Conservation (phyloP, 2,329 filamentous ascomycete genomes). For the Aspergillus sp. region DNA sequence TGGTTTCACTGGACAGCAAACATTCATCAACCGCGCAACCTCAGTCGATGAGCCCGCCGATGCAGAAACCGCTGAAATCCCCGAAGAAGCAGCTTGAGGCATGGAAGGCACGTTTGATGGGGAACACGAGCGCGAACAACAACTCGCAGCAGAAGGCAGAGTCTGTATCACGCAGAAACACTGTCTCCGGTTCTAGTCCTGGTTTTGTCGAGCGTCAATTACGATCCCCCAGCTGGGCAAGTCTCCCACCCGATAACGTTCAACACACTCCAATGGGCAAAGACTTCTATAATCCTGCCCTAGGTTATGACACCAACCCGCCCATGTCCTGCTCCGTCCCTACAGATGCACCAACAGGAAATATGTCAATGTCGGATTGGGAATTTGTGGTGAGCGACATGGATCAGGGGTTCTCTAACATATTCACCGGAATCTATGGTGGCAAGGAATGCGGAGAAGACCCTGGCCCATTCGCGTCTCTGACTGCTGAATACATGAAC, state of each 20-base stretch:
- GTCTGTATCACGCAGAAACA: conserved; percentile 31
- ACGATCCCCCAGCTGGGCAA: conserved; percentile 33
- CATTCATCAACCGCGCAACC: conserved; percentile 19
- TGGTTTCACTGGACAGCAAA: conserved; percentile 41
- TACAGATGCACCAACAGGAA: conserved; percentile 32
- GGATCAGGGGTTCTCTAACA: conserved; percentile 75
- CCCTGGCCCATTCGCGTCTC: conserved; percentile 34
- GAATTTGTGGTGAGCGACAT: conserved; percentile 77
- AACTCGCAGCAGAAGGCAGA: conserved; percentile 22
- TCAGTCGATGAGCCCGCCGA: conserved; percentile 33
- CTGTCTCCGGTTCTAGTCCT: conserved; percentile 32
- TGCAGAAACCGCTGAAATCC: conserved; percentile 32
- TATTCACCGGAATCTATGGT: conserved; percentile 60
- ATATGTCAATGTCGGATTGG: conserved; percentile 70
- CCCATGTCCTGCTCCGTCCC: conserved; percentile 47
- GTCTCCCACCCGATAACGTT: conserved; percentile 26
- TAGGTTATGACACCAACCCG: conserved; percentile 30
- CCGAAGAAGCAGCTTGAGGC: conserved; percentile 39
- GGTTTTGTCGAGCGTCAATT: conserved; percentile 26
- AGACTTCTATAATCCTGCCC: conserved; percentile 40
- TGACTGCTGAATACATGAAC: conserved; percentile 31
- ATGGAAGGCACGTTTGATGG: conserved; percentile 35
- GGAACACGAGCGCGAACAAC: conserved; percentile 21
- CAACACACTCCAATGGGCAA: conserved; percentile 19
- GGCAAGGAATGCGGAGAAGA: conserved; percentile 42